Conservation (phyloP, 2,329 filamentous ascomycete genomes). For the Fusarium pseudoanthophilum region DNA sequence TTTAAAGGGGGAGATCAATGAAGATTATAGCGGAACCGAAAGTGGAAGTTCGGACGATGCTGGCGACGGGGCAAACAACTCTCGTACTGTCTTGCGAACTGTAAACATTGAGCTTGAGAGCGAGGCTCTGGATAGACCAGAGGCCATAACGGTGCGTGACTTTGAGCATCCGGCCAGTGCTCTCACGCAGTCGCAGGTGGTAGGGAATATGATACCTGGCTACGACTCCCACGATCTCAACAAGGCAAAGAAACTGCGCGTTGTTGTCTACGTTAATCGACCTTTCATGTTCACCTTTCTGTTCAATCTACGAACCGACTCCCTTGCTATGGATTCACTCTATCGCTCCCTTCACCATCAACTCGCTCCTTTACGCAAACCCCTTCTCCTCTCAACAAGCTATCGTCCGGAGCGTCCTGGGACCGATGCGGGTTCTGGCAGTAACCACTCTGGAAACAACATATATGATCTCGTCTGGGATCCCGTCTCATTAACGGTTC, state of each 20-base stretch:
- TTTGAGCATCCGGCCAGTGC: constrained; percentile 52
- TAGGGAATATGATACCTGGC: constrained; percentile 48
- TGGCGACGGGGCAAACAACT: constrained; percentile 53
- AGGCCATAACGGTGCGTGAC: constrained; percentile 59
- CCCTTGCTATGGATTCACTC: constrained; percentile 64
- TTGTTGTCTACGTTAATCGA: constrained; percentile 77
- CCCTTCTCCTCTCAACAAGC: constrained; percentile 65
- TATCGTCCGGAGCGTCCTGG: constrained; percentile 64
- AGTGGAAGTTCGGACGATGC: constrained; percentile 47
- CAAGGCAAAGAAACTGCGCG: constrained; percentile 68
- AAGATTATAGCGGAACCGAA: constrained; percentile 50
- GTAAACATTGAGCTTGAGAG: constrained; percentile 72
- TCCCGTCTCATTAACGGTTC: constrained; percentile 63
- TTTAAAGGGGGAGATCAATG: constrained; percentile 71
- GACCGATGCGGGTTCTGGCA: constrained; percentile 43
- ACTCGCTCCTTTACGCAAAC: constrained; percentile 66
- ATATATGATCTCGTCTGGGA: constrained; percentile 75
- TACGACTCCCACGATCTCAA: constrained; percentile 60
- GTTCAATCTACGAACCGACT: constrained; percentile 69
- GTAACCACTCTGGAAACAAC: constrained; percentile 39
- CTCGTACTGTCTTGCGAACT: constrained; percentile 71
- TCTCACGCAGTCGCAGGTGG: constrained; percentile 49
- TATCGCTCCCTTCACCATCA: constrained; percentile 71
- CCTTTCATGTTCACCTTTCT: constrained; percentile 84
- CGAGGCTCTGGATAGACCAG: constrained; percentile 52